Evolutionary conservation across 148 eudicot genomes (phyloP).

Genomic region (Amaranthus cruentus): DNA sequence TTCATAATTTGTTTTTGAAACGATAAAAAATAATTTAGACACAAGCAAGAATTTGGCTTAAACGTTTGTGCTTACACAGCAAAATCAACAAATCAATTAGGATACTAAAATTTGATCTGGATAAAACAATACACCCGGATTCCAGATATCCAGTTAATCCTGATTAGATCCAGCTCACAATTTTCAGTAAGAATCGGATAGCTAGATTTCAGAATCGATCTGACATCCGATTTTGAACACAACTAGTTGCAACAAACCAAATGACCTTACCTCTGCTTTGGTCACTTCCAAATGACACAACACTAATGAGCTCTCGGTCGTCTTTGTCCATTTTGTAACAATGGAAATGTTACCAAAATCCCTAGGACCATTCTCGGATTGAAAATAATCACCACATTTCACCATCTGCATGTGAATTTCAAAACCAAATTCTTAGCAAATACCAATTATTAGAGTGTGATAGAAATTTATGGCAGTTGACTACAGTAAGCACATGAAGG

Average conservation of each 20-base stretch:
- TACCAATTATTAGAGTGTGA: not conserved
- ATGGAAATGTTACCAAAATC: conserved; percentile 72
- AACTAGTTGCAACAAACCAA: not conserved
- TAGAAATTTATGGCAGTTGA: not conserved
- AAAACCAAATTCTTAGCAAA: not conserved
- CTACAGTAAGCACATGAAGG: not conserved
- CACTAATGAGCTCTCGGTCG: conserved; percentile 57
- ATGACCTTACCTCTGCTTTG: conserved; percentile 54
- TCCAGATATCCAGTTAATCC: too few species aligned
- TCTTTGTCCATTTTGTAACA: conserved; percentile 52
- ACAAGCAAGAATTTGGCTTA: too few species aligned
- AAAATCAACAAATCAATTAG: too few species aligned
- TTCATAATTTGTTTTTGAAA: too few species aligned
- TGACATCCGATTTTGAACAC: not conserved
- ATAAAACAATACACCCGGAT: too few species aligned
- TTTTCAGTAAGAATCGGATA: too few species aligned
- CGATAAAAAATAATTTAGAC: too few species aligned
- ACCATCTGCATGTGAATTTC: conserved; percentile 46
- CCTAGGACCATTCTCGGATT: conserved; percentile 89
- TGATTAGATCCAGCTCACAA: too few species aligned
- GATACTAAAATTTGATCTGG: too few species aligned
- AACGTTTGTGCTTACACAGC: too few species aligned
- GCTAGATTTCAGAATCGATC: too few species aligned
- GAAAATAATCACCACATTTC: conserved; percentile 93
- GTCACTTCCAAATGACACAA: conserved; percentile 75